These are phyloP conservation scores for Erythrophleum ivorense DNA, from an alignment of 331 rosid species.

Conservation along the genomic window DNA sequence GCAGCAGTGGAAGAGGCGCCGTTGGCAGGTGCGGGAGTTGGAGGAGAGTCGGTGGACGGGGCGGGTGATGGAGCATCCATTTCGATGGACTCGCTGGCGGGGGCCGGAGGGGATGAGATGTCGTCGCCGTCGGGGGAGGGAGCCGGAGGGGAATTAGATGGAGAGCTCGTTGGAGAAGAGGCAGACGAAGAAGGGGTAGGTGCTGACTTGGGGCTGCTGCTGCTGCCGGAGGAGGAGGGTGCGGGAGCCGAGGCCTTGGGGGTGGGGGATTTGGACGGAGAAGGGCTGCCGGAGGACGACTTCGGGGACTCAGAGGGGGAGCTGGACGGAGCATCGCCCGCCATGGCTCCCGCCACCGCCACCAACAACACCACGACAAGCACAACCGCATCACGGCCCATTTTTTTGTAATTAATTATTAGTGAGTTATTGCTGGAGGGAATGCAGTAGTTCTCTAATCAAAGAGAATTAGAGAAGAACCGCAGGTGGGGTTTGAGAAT, in stretches of 20 bases:
- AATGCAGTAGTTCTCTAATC: slow-evolving; percentile 25
- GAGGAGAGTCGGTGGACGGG: slow-evolving; percentile 26
- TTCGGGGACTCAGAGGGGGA: background rate
- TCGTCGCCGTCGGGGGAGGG: slow-evolving; percentile 23
- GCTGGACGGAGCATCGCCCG: background rate
- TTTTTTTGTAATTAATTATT: too few relatives aligned
- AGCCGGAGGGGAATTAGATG: slow-evolving; percentile 14
- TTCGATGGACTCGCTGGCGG: slow-evolving; percentile 37
- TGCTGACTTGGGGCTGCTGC: slow-evolving; percentile 8
- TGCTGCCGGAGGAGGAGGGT: background rate
- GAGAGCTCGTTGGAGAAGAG: background rate
- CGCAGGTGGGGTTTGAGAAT: background rate
- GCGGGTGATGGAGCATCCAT: slow-evolving; percentile 36
- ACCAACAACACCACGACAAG: background rate
- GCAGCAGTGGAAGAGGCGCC: slow-evolving; percentile 33
- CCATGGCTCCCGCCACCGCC: background rate
- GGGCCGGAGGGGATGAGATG: slow-evolving; percentile 55
- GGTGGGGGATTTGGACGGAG: background rate
- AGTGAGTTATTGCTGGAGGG: background rate
- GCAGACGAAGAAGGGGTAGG: slow-evolving; percentile 30
- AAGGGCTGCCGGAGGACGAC: background rate
- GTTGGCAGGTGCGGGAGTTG: background rate
- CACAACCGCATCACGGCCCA: background rate
- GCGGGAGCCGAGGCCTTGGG: slow-evolving; percentile 8
- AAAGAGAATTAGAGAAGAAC: slow-evolving; percentile 8